Conservation (phyloP, 2,329 filamentous ascomycete genomes). For the Shiraia sp. region DNA sequence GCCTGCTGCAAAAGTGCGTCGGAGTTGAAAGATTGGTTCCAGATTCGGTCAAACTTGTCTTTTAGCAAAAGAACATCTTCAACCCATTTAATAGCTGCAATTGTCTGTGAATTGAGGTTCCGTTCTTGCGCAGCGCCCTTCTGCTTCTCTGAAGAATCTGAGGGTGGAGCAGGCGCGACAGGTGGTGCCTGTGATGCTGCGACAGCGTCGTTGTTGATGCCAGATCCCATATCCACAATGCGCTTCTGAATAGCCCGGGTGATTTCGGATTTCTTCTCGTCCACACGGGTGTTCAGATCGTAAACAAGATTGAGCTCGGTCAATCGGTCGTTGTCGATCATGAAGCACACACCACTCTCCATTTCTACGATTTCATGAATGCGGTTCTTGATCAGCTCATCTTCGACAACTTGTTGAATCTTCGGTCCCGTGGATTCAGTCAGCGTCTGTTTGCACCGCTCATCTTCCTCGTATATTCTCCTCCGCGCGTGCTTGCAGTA, state of each 20-base stretch:
- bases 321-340: conserved; percentile 87
- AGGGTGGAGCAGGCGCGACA: conserved; percentile 31
- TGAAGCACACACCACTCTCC: conserved; percentile 82
- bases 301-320: conserved; percentile 83
- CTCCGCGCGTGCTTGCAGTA: conserved; percentile 79
- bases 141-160: conserved; percentile 57
- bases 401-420: conserved; percentile 76
- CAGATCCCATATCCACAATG: conserved; percentile 76
- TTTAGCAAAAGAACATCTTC: conserved; percentile 86
- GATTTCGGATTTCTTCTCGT: conserved; percentile 71
- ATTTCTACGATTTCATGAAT: conserved; percentile 81
- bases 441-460: conserved; percentile 81
- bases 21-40: conserved; percentile 70
- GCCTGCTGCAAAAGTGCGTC: conserved; percentile 81
- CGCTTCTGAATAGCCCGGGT: conserved; percentile 72
- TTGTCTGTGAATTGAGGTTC: conserved; percentile 74
- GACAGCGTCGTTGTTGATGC: conserved; percentile 73
- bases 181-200: conserved; percentile 60
- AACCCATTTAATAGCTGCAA: conserved; percentile 91
- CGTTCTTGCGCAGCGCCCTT: conserved; percentile 51
- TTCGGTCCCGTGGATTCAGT: conserved; percentile 72
- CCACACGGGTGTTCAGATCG: conserved; percentile 75
- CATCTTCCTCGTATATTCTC: conserved; percentile 77
- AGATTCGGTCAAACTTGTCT: conserved; percentile 84
- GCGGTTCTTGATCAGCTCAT: conserved; percentile 76